Percentiles rank a stretch among this genome's conserved stretches.
phyloP scores from a whole-genome alignment of 2,329 filamentous ascomycete genomes.

The Sporothrix pallida region DNA sequence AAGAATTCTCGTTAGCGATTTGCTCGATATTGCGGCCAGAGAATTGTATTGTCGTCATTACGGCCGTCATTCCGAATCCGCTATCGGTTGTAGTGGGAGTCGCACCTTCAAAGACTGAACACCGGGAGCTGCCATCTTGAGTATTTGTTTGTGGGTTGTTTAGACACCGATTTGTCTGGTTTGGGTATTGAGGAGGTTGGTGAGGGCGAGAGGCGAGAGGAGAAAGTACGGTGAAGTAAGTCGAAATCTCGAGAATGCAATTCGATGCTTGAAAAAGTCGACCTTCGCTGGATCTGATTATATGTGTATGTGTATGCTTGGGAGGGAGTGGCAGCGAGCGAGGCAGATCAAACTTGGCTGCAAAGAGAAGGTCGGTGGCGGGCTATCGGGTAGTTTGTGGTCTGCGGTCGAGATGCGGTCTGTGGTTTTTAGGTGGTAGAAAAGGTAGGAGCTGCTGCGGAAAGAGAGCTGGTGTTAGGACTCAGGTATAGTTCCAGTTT shows the following conservation, averaged over 20 bases:
- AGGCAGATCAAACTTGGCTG: slow-evolving; percentile 31
- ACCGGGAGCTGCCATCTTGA: slow-evolving; percentile 78
- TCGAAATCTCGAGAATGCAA: slow-evolving; percentile 12
- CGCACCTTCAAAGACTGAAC: slow-evolving; percentile 91
- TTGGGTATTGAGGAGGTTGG: not conserved
- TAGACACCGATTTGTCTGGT: slow-evolving; percentile 26
- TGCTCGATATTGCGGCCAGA: not conserved
- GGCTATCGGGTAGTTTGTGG: slow-evolving; percentile 20
- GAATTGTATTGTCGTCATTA: not conserved
- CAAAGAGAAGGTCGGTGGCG: slow-evolving; percentile 5
- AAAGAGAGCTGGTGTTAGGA: slow-evolving; percentile 30
- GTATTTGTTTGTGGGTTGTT: slow-evolving; percentile 1
- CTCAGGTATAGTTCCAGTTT: slow-evolving; percentile 9
- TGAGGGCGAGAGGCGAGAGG: not conserved
- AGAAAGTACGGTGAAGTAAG: not conserved
- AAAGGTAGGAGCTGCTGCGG: slow-evolving; percentile 19
- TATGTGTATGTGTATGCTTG: slow-evolving; percentile 9
- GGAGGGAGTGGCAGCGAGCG: not conserved
- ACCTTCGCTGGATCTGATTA: slow-evolving; percentile 10
- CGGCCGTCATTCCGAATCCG: not conserved
- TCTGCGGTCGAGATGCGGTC: slow-evolving; percentile 7
- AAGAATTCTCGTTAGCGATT: not conserved
- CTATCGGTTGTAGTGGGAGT: too few relatives aligned
- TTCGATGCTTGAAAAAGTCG: not conserved
- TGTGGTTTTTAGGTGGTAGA: not conserved